Evolutionary conservation across 75 land plant genomes (phyloP).

Genomic region (Larix kaempferi): DNA sequence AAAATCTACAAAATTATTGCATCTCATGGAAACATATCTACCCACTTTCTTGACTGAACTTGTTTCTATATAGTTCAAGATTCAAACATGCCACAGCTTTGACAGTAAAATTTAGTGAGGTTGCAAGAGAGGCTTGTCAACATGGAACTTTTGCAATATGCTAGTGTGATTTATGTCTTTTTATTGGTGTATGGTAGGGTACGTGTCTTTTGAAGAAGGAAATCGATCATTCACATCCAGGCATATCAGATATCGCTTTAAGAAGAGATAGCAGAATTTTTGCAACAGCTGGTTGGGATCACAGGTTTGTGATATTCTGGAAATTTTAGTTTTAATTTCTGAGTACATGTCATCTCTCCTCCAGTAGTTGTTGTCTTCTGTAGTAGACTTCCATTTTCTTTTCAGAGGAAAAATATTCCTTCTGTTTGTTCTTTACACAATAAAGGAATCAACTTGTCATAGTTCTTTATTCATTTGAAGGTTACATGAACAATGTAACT

Average conservation of each 20-base stretch:
- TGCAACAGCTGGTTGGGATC: constrained; percentile 99
- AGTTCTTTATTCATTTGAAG: not conserved
- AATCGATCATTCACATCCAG: constrained; percentile 62
- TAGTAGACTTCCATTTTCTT: not conserved
- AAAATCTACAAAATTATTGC: no score
- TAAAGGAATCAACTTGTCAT: not conserved
- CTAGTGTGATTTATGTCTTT: not conserved
- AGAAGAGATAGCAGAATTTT: constrained; percentile 76
- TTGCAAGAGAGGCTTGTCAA: not conserved
- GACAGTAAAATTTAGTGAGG: not conserved
- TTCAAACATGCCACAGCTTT: not conserved
- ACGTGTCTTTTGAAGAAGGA: constrained; percentile 55
- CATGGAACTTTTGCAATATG: not conserved
- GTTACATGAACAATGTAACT: not conserved
- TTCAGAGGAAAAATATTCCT: not conserved
- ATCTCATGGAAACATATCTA: not conserved
- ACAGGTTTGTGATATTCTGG: constrained; percentile 46
- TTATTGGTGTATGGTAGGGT: constrained; percentile 28
- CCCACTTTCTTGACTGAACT: not conserved
- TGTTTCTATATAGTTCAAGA: not conserved
- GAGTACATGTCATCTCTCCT: not conserved
- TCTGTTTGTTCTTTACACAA: not conserved
- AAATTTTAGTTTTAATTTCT: not conserved
- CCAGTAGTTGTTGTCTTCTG: not conserved
- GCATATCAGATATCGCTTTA: constrained; percentile 65